These are phyloP conservation scores for Penicillium rolfsii DNA, from an alignment of 2,329 filamentous ascomycete genomes.

Conservation along the genomic window DNA sequence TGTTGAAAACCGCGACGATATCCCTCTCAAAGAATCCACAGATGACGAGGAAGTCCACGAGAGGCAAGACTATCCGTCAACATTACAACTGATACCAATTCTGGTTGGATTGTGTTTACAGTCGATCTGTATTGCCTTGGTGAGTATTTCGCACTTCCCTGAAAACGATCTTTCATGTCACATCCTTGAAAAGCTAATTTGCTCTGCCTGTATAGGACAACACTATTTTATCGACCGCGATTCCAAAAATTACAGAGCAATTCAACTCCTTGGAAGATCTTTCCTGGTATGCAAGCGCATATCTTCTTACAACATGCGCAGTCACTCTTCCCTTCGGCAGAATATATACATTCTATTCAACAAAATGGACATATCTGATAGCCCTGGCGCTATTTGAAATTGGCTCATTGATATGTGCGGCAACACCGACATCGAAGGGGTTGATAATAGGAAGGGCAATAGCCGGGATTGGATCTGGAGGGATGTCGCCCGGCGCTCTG, in stretches of 20 bases:
- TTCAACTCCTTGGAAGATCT: conserved; percentile 53
- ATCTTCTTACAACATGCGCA: conserved; percentile 49
- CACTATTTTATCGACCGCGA: conserved; percentile 51
- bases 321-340: conserved; percentile 50
- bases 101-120: conserved; percentile 42
- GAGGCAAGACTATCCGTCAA: conserved; percentile 38
- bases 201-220: conserved; percentile 35
- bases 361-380: conserved; percentile 49
- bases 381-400: conserved; percentile 48
- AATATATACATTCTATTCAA: conserved; percentile 48
- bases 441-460: conserved; percentile 49
- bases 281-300: conserved; percentile 54
- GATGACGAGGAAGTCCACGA: conserved; percentile 22
- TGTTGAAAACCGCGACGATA: conserved; percentile 23
- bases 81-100: conserved; percentile 39
- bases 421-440: conserved; percentile 42
- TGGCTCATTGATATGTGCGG: conserved; percentile 45
- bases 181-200: background rate
- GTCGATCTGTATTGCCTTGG: conserved; percentile 45
- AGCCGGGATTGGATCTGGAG: conserved; percentile 45
- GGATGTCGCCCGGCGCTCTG: conserved; percentile 45
- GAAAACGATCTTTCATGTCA: no score
- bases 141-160: conserved; percentile 13
- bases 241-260: conserved; percentile 53
- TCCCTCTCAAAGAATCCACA: conserved; percentile 24